Percentiles rank a stretch among this genome's conserved stretches.
phyloP scores from a whole-genome alignment of 108 stramenopile genomes.

The Fistulifera pelliculosa region DNA sequence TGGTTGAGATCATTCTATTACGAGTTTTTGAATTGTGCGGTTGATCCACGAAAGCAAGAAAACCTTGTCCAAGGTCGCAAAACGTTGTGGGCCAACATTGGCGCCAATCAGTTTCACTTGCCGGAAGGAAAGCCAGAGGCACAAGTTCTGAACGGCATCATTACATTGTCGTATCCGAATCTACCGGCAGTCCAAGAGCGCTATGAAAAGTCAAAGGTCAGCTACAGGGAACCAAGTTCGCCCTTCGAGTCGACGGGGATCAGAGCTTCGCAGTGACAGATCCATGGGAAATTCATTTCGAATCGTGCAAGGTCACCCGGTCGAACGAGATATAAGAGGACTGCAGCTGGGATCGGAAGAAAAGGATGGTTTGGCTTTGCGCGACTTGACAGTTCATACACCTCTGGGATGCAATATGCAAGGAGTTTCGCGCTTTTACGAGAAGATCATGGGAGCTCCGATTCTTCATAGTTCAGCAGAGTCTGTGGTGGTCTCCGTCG shows the following conservation, averaged over 20 bases:
- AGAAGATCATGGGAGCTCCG: conserved; percentile 29
- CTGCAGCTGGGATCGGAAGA: conserved; percentile 17
- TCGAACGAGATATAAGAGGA: conserved; percentile 27
- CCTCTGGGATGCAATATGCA: conserved; percentile 31
- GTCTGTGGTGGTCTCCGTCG: conserved; percentile 28
- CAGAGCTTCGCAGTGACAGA: conserved; percentile 33
- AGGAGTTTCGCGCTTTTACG: conserved; percentile 58
- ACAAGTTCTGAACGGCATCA: conserved; percentile 49
- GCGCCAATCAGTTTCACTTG: conserved; percentile 32
- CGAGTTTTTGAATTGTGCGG: conserved; percentile 17
- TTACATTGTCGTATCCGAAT: conserved; percentile 38
- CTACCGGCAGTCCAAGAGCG: conserved; percentile 27
- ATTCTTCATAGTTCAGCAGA: conserved; percentile 15
- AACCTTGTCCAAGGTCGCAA: conserved; percentile 6
- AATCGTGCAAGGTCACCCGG: conserved; percentile 26
- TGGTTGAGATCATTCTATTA: conserved; percentile 28
- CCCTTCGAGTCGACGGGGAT: conserved; percentile 13
- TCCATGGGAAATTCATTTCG: conserved; percentile 53
- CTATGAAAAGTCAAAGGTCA: conserved; percentile 13
- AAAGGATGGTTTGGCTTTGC: conserved; percentile 34
- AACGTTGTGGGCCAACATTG: conserved; percentile 28
- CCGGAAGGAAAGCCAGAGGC: conserved; percentile 26
- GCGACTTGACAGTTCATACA: conserved; percentile 43
- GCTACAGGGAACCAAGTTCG: conserved; percentile 36
- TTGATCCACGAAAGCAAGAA: conserved; percentile 22